Conservation (phyloP, 768 basidiomycete genomes). For the Naganishia randhawae region DNA sequence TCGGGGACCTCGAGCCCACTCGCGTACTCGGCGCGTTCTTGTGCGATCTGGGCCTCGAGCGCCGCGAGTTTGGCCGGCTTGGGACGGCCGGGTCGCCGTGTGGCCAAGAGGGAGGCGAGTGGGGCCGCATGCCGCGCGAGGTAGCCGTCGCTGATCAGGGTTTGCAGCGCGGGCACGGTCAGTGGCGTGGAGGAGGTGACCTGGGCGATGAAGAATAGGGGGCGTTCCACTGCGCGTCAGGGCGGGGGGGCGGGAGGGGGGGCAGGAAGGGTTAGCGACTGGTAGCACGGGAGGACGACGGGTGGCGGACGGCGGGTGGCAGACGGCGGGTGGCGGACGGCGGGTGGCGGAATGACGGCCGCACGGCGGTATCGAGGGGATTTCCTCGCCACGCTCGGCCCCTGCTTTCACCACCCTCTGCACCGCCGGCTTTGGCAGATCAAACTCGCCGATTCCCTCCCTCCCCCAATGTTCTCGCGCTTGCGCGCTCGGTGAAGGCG, state of each 20-base stretch:
- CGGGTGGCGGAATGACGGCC: too few species aligned
- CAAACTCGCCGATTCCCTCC: too few species aligned
- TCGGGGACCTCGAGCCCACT: conserved; percentile 50
- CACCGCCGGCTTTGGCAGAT: too few species aligned
- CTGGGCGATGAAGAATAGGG: conserved; percentile 48
- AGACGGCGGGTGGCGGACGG: too few species aligned
- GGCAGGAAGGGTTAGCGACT: background rate
- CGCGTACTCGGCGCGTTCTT: conserved; percentile 45
- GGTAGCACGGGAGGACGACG: too few species aligned
- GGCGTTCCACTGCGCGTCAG: conserved; percentile 44
- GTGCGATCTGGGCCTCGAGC: conserved; percentile 42
- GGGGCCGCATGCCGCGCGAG: conserved; percentile 43
- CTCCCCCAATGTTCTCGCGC: too few species aligned
- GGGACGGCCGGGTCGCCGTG: conserved; percentile 46
- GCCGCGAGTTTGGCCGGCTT: conserved; percentile 46
- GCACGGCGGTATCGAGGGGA: too few species aligned
- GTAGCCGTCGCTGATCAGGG: conserved; percentile 44
- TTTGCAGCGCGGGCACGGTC: conserved; percentile 39
- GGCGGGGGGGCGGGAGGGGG: background rate
- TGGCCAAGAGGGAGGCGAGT: conserved; percentile 39
- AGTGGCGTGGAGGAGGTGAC: conserved; percentile 43
- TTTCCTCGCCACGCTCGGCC: too few species aligned
- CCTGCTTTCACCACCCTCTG: too few species aligned
- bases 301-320: too few species aligned
- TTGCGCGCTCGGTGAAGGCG: too few species aligned